Percentiles rank a stretch among this genome's conserved stretches.
phyloP scores from a whole-genome alignment of 805 yeast genomes.

The Lachancea sp. region DNA sequence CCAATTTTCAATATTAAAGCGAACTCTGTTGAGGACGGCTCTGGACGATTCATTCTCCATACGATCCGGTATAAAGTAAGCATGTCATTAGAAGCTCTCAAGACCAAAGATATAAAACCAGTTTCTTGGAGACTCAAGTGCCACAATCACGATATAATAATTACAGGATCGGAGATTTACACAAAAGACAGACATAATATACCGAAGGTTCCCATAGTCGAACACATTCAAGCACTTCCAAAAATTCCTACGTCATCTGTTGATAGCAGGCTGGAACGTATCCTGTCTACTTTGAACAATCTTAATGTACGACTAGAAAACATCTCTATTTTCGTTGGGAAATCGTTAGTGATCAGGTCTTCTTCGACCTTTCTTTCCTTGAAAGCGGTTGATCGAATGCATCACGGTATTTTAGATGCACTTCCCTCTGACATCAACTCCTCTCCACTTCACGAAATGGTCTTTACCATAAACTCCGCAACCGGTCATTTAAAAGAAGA shows the following conservation, averaged over 20 bases:
- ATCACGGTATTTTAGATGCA: constrained; percentile 19
- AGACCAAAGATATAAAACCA: not conserved
- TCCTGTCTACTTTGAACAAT: constrained; percentile 12
- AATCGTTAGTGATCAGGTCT: constrained; percentile 15
- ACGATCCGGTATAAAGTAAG: not conserved
- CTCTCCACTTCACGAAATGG: constrained; percentile 24
- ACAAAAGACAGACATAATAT: not conserved
- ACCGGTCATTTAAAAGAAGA: constrained; percentile 15
- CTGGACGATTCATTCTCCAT: not conserved
- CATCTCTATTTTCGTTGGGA: constrained; percentile 16
- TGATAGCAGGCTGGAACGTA: not conserved
- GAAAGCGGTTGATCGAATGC: constrained; percentile 20
- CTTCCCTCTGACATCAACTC: constrained; percentile 17
- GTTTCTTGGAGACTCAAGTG: not conserved
- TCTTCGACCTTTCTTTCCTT: constrained; percentile 26
- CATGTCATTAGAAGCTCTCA: not conserved
- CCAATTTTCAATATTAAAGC: not conserved
- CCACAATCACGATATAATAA: not conserved
- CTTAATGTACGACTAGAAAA: constrained; percentile 31
- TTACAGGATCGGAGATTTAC: not conserved
- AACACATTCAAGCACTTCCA: not conserved
- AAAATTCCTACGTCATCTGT: not conserved
- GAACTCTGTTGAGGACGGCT: not conserved
- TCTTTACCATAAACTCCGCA: constrained; percentile 26
- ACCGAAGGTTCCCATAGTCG: not conserved